phyloP scores from a whole-genome alignment of 2,329 filamentous ascomycete genomes.

The Clonostachys sp. region DNA sequence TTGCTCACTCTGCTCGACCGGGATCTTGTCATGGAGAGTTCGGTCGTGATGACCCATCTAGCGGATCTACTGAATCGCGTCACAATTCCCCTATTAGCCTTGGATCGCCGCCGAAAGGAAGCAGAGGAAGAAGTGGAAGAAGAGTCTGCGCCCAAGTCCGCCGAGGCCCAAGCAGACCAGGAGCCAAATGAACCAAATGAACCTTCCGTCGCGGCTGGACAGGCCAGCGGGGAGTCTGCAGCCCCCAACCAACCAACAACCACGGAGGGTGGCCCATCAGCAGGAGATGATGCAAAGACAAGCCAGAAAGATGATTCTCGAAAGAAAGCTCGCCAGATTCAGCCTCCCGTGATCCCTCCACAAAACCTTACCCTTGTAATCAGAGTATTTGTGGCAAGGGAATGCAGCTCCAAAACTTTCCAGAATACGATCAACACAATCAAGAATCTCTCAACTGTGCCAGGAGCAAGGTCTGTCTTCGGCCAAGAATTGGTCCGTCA shows the following conservation, averaged over 20 bases:
- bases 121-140: slow-evolving; percentile 40
- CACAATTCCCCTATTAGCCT: slow-evolving; percentile 75
- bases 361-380: slow-evolving; percentile 92
- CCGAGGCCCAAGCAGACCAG: neutral
- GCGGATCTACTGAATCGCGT: slow-evolving; percentile 84
- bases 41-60: slow-evolving; percentile 91
- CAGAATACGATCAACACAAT: slow-evolving; percentile 97
- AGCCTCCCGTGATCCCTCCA: slow-evolving; percentile 80
- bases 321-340: slow-evolving; percentile 56
- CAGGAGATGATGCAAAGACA: slow-evolving; percentile 12
- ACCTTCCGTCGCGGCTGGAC: slow-evolving; percentile 5
- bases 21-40: slow-evolving; percentile 94
- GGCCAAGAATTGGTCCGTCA: slow-evolving; percentile 89
- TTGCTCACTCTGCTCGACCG: slow-evolving; percentile 84
- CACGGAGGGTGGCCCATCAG: too few relatives aligned
- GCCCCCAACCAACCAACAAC: neutral
- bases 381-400: slow-evolving; percentile 90
- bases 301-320: slow-evolving; percentile 25
- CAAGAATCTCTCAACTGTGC: slow-evolving; percentile 92
- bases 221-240: slow-evolving; percentile 12
- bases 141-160: slow-evolving; percentile 5
- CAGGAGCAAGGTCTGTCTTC: slow-evolving; percentile 83
- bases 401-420: slow-evolving; percentile 97
- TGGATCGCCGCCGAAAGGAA: slow-evolving; percentile 81
- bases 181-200: neutral